A percentile compares a stretch with the other conserved stretches of the same genome.
phyloP scores from a whole-genome alignment of 352 stramenopile species.

The Blastocystis sp. region DNA sequence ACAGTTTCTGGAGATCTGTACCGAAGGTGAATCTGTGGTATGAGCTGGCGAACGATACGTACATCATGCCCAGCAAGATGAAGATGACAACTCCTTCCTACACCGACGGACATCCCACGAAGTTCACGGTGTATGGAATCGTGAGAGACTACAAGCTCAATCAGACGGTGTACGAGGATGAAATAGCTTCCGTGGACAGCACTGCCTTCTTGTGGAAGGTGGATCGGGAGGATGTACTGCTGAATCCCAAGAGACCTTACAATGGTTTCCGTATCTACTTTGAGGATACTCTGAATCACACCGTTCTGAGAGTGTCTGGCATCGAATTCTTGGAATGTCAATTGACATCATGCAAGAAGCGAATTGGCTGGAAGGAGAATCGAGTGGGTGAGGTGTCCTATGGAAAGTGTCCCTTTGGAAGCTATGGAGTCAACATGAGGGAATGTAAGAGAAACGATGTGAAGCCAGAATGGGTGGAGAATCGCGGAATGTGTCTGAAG shows the following conservation, averaged over 20 bases:
- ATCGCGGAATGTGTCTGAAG: not conserved
- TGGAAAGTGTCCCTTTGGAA: not conserved
- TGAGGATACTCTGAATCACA: not conserved
- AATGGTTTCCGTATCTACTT: not conserved
- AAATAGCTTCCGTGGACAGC: not conserved
- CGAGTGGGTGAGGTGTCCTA: not conserved
- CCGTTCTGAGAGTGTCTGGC: not conserved
- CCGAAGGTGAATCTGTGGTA: not conserved
- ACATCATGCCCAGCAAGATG: not conserved
- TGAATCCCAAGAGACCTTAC: not conserved
- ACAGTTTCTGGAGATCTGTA: not conserved
- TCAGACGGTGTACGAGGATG: not conserved
- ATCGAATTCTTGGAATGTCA: not conserved
- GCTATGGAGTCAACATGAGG: not conserved
- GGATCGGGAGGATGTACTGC: not conserved
- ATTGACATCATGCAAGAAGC: not conserved
- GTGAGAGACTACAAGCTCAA: not conserved
- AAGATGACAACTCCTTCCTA: not conserved
- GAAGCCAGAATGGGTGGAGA: not conserved
- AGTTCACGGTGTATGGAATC: not conserved
- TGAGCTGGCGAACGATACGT: not conserved
- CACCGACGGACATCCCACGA: not conserved
- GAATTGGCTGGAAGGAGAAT: not conserved
- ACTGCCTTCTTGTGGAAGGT: not conserved
- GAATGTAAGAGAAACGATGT: not conserved